Percentiles rank a stretch among this genome's conserved stretches.
phyloP scores from a whole-genome alignment of 257 asterid genomes.

The Pogostemon cablin region DNA sequence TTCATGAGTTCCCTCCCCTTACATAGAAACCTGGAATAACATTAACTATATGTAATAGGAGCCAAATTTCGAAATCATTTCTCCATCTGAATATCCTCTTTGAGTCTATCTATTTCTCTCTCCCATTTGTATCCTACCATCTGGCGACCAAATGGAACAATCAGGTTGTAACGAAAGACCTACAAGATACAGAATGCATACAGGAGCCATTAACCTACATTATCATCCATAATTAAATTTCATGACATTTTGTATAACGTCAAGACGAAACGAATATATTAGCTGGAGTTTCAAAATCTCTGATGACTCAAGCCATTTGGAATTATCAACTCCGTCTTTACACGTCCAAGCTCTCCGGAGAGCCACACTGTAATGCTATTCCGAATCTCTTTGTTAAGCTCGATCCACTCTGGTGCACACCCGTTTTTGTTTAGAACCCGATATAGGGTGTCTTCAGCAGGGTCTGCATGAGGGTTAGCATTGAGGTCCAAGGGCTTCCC shows the following conservation, averaged over 20 bases:
- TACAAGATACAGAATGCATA: conserved; percentile 34
- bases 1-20: too few relatives aligned
- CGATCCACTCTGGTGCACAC: conserved; percentile 95
- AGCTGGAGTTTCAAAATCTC: conserved; percentile 68
- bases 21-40: too few relatives aligned
- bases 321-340: conserved; percentile 41
- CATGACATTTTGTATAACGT: not conserved
- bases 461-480: conserved; percentile 82
- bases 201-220: conserved; percentile 1
- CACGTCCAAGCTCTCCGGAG: conserved; percentile 64
- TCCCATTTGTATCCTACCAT: conserved; percentile 86
- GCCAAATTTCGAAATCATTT: conserved; percentile 23
- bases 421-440: conserved; percentile 78
- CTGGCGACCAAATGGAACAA: conserved; percentile 90
- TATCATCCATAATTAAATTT: not conserved
- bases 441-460: conserved; percentile 86
- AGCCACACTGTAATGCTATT: conserved; percentile 57
- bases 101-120: conserved; percentile 64
- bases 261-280: not conserved
- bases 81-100: conserved; percentile 46
- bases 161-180: conserved; percentile 80
- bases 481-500: conserved; percentile 84
- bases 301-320: conserved; percentile 63
- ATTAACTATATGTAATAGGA: too few relatives aligned
- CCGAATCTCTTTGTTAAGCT: conserved; percentile 83